Evolutionary conservation across 371 early-diverging fungal genomes (phyloP).

Genomic region (Mortierella sp.): DNA sequence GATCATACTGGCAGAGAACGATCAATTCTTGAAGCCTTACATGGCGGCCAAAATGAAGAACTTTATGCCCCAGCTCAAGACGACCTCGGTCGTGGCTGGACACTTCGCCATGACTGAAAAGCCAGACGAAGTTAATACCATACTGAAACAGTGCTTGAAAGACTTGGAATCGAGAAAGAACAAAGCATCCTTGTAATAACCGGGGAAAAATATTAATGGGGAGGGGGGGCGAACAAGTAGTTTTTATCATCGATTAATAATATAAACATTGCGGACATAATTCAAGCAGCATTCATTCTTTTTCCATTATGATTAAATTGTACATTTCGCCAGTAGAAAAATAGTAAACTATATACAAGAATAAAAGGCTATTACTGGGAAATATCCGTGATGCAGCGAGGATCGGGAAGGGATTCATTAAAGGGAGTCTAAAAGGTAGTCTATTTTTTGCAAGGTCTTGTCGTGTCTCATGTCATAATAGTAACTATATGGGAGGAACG

Average conservation of each 20-base stretch:
- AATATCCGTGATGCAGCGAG: neutral
- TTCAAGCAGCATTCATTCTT: neutral
- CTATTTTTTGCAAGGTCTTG: neutral
- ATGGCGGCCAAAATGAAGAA: conserved; percentile 24
- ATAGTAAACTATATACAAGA: neutral
- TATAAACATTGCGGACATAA: neutral
- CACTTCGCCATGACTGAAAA: conserved; percentile 44
- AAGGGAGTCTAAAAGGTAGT: neutral
- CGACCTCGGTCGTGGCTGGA: conserved; percentile 5
- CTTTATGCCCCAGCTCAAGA: conserved; percentile 23
- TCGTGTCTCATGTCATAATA: neutral
- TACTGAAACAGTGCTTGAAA: conserved; percentile 24
- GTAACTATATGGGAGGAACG: neutral
- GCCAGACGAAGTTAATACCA: conserved; percentile 24
- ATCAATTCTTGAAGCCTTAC: conserved; percentile 28
- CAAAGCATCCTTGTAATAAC: conserved; percentile 21
- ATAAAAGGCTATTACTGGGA: neutral
- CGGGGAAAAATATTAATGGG: neutral
- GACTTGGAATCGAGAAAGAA: conserved; percentile 17
- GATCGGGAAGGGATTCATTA: conserved; percentile 1
- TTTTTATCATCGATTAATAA: neutral
- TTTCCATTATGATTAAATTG: no score
- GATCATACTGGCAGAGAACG: conserved; percentile 34
- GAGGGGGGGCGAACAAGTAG: neutral
- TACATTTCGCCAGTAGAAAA: no score